Percentiles rank a stretch among this genome's conserved stretches.
Evolutionary conservation across 2,329 filamentous ascomycete species (phyloP).

Genomic region (Xenoacremonium recifei): DNA sequence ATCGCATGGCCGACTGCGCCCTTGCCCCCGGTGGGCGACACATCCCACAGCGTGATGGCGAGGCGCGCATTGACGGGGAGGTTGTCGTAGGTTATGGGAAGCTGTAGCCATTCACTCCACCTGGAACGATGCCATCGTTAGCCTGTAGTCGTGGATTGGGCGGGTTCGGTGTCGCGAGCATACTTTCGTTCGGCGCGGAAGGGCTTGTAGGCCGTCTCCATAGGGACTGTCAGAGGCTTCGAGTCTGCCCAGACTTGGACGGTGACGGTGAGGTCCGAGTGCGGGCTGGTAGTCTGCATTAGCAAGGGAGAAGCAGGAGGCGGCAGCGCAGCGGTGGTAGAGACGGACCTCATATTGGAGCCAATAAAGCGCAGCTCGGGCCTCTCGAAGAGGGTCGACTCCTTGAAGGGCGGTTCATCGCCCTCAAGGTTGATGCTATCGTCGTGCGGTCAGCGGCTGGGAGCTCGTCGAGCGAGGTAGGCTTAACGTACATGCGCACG

Average conservation of each 20-base stretch:
- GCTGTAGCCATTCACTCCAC: constrained; percentile 95
- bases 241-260: constrained; percentile 94
- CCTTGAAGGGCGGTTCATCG: constrained; percentile 39
- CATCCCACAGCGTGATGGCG: constrained; percentile 92
- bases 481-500: constrained; percentile 57
- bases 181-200: constrained; percentile 74
- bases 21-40: constrained; percentile 74
- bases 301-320: too few species aligned
- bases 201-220: constrained; percentile 89
- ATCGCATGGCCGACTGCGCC: constrained; percentile 73
- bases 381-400: constrained; percentile 72
- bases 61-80: constrained; percentile 80
- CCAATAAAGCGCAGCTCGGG: constrained; percentile 84
- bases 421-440: constrained; percentile 48
- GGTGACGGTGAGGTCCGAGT: constrained; percentile 90
- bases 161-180: constrained; percentile 8
- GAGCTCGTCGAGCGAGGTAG: not conserved
- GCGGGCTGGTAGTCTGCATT: constrained; percentile 56
- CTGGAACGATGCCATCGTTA: constrained; percentile 32
- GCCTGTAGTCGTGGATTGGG: not conserved
- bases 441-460: constrained; percentile 14
- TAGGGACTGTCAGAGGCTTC: constrained; percentile 86
- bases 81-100: constrained; percentile 82
- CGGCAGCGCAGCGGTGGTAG: not conserved
- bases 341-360: constrained; percentile 70